phyloP scores from a whole-genome alignment of 192 early-diverging fungal genomes.

The Umbelopsis vinacea region DNA sequence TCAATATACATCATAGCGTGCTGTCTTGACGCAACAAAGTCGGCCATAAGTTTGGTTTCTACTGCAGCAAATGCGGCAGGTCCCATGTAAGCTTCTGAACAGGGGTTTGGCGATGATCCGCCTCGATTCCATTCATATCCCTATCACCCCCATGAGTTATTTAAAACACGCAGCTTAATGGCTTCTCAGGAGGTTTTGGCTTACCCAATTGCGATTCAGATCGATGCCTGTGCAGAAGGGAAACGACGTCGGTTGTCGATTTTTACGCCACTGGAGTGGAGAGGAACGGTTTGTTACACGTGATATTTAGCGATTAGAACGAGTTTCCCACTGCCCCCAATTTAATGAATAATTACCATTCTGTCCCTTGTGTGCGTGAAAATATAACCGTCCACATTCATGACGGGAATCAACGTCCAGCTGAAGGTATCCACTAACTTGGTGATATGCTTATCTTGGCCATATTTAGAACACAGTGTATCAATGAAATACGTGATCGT shows the following conservation, averaged over 20 bases:
- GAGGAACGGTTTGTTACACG: neutral
- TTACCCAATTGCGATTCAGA: constrained; percentile 65
- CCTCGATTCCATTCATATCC: constrained; percentile 57
- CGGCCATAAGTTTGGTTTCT: constrained; percentile 56
- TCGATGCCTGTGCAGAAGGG: constrained; percentile 65
- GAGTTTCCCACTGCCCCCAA: constrained; percentile 2
- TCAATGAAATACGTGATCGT: constrained; percentile 60
- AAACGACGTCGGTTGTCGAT: constrained; percentile 58
- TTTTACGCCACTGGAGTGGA: constrained; percentile 60
- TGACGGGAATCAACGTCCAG: constrained; percentile 62
- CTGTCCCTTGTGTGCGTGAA: constrained; percentile 57
- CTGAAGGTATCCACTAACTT: constrained; percentile 52
- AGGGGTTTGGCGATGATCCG: constrained; percentile 60
- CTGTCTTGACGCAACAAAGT: constrained; percentile 45
- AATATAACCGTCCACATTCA: constrained; percentile 69
- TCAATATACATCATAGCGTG: constrained; percentile 59
- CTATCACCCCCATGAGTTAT: neutral
- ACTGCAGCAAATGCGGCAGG: constrained; percentile 53
- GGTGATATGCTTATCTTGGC: constrained; percentile 51
- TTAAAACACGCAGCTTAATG: neutral
- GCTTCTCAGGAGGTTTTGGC: neutral
- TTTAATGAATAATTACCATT: constrained; percentile 38
- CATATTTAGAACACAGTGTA: constrained; percentile 51
- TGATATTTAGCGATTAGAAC: neutral
- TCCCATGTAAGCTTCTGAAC: constrained; percentile 61